phyloP scores from a whole-genome alignment of 1,284 basidiomycete genomes.

The Papiliotrema flavescens region DNA sequence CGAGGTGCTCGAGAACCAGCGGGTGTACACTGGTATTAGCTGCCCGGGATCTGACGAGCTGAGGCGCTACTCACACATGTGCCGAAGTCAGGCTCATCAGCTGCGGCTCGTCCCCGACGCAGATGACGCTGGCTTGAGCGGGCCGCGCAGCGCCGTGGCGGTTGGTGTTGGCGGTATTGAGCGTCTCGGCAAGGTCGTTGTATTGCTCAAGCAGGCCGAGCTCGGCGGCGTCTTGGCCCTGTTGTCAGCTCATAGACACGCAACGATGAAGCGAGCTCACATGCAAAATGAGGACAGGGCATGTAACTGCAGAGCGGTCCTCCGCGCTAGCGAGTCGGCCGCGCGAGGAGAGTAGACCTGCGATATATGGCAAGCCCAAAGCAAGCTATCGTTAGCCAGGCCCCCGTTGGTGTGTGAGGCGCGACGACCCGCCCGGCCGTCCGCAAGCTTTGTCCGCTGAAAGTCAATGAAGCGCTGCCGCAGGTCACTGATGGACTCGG shows the following conservation, averaged over 20 bases:
- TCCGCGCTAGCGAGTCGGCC: neutral
- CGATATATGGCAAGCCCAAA: conserved; percentile 6
- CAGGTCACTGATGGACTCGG: conserved; percentile 16
- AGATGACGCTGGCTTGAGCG: neutral
- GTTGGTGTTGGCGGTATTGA: neutral
- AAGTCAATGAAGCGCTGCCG: conserved; percentile 13
- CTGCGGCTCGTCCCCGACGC: conserved; percentile 10
- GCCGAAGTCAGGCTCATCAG: conserved; percentile 22
- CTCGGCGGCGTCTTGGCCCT: neutral
- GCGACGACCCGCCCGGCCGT: conserved; percentile 1
- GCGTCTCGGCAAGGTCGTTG: neutral
- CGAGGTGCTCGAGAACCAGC: conserved; percentile 5
- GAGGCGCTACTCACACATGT: conserved; percentile 14
- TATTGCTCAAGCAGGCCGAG: conserved; percentile 2
- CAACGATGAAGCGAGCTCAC: neutral
- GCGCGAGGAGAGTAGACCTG: conserved; percentile 6
- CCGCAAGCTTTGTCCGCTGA: conserved; percentile 1
- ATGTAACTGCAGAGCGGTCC: conserved; percentile 1
- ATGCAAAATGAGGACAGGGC: conserved; percentile 16
- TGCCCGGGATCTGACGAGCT: neutral
- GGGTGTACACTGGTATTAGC: conserved; percentile 15
- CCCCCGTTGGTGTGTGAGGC: neutral
- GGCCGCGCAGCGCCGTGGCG: neutral
- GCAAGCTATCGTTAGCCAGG: neutral
- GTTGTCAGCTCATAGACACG: neutral